Evolutionary conservation across 2,329 filamentous ascomycete genomes (phyloP).

Genomic region (Scleromitrula shiraiana): DNA sequence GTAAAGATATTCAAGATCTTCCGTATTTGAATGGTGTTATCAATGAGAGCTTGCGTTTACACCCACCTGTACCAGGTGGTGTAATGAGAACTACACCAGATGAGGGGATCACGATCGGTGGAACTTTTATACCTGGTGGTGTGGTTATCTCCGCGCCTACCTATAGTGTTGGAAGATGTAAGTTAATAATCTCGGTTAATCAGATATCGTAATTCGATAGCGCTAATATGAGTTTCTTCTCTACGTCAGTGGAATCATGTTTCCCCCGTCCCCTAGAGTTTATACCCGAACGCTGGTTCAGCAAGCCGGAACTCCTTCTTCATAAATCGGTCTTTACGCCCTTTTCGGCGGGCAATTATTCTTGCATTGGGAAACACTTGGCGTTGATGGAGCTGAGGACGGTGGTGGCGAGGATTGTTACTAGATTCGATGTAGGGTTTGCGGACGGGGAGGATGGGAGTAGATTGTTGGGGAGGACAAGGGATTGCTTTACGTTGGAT

Average conservation of each 20-base stretch:
- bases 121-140: constrained; percentile 10
- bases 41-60: constrained; percentile 16
- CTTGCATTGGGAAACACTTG: constrained; percentile 28
- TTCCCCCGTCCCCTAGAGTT: constrained; percentile 20
- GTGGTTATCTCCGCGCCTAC: constrained; percentile 11
- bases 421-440: too few relatives aligned
- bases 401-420: constrained; percentile 15
- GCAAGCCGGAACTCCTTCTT: constrained; percentile 13
- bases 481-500: too few relatives aligned
- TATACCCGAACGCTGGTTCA: constrained; percentile 29
- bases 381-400: constrained; percentile 29
- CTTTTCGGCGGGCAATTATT: constrained; percentile 23
- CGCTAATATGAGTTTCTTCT: too few relatives aligned
- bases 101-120: constrained; percentile 24
- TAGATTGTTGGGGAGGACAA: too few relatives aligned
- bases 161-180: constrained; percentile 14
- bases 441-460: too few relatives aligned
- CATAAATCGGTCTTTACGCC: constrained; percentile 26
- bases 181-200: too few relatives aligned
- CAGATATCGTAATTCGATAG: too few relatives aligned
- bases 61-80: constrained; percentile 10
- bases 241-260: not conserved
- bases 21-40: constrained; percentile 16
- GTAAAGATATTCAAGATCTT: constrained; percentile 1
- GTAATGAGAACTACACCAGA: constrained; percentile 31